Percentiles rank a stretch among this genome's conserved stretches.
phyloP scores from a whole-genome alignment of 2,329 filamentous ascomycete species.

The Neonectria faginata region DNA sequence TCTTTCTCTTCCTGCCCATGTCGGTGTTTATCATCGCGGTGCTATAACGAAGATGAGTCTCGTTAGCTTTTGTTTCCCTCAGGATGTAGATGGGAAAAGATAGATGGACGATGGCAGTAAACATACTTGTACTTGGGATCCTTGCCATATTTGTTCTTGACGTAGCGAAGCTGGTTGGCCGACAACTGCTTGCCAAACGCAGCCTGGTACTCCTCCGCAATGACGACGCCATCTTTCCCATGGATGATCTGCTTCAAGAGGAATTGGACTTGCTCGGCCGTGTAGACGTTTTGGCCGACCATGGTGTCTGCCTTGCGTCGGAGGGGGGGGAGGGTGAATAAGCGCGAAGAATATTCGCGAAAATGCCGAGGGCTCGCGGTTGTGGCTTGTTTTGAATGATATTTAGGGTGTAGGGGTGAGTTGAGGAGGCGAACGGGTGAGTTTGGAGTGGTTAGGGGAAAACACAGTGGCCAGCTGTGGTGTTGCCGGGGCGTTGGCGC shows the following conservation, averaged over 20 bases:
- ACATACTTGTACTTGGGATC: conserved; percentile 55
- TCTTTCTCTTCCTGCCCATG: conserved; percentile 23
- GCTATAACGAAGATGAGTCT: conserved; percentile 5
- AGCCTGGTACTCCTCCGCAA: conserved; percentile 44
- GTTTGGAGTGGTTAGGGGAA: not conserved
- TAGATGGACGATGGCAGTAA: too few species aligned
- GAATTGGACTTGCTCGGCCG: conserved; percentile 50
- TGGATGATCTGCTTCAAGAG: conserved; percentile 48
- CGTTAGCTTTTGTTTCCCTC: not conserved
- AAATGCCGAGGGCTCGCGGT: not conserved
- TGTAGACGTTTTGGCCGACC: conserved; percentile 52
- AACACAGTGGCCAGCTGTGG: not conserved
- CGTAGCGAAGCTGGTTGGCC: conserved; percentile 53
- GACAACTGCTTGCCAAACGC: conserved; percentile 48
- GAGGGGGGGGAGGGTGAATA: not conserved
- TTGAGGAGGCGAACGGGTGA: not conserved
- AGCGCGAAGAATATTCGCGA: not conserved
- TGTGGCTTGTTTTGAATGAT: not conserved
- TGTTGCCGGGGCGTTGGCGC: not conserved
- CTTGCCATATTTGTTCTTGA: conserved; percentile 56
- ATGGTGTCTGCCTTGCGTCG: conserved; percentile 37
- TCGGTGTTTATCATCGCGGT: conserved; percentile 30
- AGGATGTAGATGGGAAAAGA: not conserved
- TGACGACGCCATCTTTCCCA: conserved; percentile 42
- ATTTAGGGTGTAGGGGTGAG: not conserved